Conservation (phyloP, 306 rosid genomes). For the Astragalus membranaceus region DNA sequence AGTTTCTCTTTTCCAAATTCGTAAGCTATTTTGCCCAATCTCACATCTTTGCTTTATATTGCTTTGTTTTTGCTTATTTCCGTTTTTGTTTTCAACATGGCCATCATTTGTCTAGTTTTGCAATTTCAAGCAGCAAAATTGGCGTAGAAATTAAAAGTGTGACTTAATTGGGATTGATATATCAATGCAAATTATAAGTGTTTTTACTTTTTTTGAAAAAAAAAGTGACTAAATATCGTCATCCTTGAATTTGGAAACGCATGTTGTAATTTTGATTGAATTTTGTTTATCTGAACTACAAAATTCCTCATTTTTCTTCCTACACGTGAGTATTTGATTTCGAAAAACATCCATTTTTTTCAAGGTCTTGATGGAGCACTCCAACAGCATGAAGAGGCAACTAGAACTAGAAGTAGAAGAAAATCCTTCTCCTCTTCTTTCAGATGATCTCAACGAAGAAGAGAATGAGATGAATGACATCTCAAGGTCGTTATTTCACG, state of each 20-base stretch:
- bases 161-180: too few species aligned
- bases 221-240: too few species aligned
- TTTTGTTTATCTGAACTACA: not conserved
- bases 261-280: slow-evolving; percentile 19
- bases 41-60: not conserved
- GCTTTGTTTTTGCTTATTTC: not conserved
- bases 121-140: too few species aligned
- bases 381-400: not conserved
- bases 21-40: slow-evolving; percentile 29
- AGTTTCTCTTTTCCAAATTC: slow-evolving; percentile 19
- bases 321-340: slow-evolving; percentile 13
- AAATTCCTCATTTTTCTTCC: too few species aligned
- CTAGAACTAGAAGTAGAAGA: not conserved
- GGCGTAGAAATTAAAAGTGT: too few species aligned
- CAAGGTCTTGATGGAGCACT: not conserved
- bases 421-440: not conserved
- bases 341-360: not conserved
- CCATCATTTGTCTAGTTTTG: too few species aligned
- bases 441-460: not conserved
- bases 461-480: slow-evolving; percentile 15
- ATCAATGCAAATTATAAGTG: too few species aligned
- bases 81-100: too few species aligned
- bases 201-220: too few species aligned
- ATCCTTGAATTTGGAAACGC: too few species aligned
- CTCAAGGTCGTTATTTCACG: slow-evolving; percentile 29